Percentiles rank a stretch among this genome's conserved stretches.
Conservation (phyloP, 192 early-diverging fungal genomes). For the Paraglomus occultum region DNA sequence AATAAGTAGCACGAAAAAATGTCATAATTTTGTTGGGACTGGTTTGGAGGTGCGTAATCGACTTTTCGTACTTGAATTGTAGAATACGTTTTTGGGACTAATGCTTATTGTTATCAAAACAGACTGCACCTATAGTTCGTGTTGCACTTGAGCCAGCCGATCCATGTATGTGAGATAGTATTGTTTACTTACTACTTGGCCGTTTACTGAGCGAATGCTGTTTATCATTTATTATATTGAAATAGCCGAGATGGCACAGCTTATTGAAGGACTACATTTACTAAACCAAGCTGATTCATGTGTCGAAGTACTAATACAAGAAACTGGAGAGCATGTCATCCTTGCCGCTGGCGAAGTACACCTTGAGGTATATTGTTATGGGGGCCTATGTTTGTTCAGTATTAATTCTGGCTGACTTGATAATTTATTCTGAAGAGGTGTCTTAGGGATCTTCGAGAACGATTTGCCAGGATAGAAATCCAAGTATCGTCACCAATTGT, state of each 20-base stretch:
- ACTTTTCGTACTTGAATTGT: too few relatives aligned
- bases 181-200: not conserved
- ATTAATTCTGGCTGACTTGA: not conserved
- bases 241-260: conserved; percentile 74
- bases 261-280: conserved; percentile 82
- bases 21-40: conserved; percentile 76
- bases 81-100: too few relatives aligned
- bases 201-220: not conserved
- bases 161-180: conserved; percentile 49
- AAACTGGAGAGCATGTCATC: conserved; percentile 97
- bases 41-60: conserved; percentile 36
- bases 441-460: conserved; percentile 88
- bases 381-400: not conserved
- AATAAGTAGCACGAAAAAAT: conserved; percentile 67
- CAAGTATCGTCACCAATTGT: conserved; percentile 94
- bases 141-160: conserved; percentile 94
- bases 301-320: conserved; percentile 87
- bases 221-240: conserved; percentile 19
- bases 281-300: conserved; percentile 95
- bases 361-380: conserved; percentile 61
- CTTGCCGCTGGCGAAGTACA: conserved; percentile 96
- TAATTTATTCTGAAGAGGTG: conserved; percentile 60
- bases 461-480: conserved; percentile 93
- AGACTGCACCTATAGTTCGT: conserved; percentile 87
- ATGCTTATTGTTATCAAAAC: conserved; percentile 4